phyloP scores from a whole-genome alignment of 805 yeast genomes.

The Lipomyces lipofer region DNA sequence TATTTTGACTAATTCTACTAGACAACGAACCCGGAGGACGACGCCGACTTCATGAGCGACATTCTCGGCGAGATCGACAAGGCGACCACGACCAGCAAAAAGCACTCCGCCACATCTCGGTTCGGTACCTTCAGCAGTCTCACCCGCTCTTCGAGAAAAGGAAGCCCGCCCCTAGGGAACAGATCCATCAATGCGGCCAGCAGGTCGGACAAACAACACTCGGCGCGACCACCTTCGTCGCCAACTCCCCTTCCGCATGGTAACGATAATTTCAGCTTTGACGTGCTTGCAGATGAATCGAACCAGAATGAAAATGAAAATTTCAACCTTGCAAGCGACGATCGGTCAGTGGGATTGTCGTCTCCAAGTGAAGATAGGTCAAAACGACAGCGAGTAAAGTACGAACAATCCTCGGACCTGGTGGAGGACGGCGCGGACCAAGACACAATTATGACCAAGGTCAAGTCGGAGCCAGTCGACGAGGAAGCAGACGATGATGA shows the following conservation, averaged over 20 bases:
- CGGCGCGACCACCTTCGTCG: not conserved
- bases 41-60: slow-evolving; percentile 64
- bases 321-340: slow-evolving; percentile 1
- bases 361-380: slow-evolving; percentile 3
- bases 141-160: not conserved
- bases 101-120: slow-evolving; percentile 7
- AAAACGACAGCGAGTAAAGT: not conserved
- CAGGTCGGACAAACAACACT: not conserved
- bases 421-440: not conserved
- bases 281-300: not conserved
- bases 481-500: slow-evolving; percentile 19
- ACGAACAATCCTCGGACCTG: slow-evolving; percentile 13
- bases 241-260: not conserved
- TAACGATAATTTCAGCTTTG: not conserved
- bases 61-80: slow-evolving; percentile 58
- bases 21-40: slow-evolving; percentile 36
- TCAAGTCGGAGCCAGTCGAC: not conserved
- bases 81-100: slow-evolving; percentile 6
- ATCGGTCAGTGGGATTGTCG: not conserved
- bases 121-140: slow-evolving; percentile 1
- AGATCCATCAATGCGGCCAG: not conserved
- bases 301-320: not conserved
- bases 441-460: too few species aligned
- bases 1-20: not conserved
- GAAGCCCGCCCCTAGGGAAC: not conserved